Conservation (phyloP, 768 basidiomycete genomes). For the Rhizopogon roseolus region DNA sequence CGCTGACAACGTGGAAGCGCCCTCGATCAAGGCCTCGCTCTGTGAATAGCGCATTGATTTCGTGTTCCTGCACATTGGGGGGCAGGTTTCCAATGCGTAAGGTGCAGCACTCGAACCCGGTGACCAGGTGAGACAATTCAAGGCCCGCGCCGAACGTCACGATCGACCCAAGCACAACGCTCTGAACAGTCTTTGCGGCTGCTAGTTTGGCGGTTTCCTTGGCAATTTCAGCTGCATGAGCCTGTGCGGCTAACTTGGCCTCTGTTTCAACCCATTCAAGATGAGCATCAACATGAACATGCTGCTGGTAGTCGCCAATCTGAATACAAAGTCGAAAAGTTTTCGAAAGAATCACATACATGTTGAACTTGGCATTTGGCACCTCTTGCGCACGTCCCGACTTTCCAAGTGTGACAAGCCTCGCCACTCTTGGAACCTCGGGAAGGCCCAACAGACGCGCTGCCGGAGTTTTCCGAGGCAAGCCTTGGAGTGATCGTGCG, state of each 20-base stretch:
- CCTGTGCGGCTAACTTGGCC: neutral
- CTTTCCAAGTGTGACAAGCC: conserved; percentile 29
- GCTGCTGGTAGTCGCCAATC: neutral
- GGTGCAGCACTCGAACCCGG: conserved; percentile 49
- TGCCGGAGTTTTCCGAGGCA: neutral
- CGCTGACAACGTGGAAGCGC: conserved; percentile 29
- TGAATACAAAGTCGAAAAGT: neutral
- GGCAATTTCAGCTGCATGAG: conserved; percentile 1
- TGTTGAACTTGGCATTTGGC: conserved; percentile 31
- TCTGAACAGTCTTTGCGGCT: conserved; percentile 36
- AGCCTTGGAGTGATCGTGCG: neutral
- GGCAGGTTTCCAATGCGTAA: conserved; percentile 45
- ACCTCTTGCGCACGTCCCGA: conserved; percentile 33
- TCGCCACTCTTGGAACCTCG: conserved; percentile 13
- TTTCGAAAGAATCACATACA: conserved; percentile 14
- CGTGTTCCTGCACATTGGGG: conserved; percentile 28
- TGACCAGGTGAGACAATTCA: conserved; percentile 36
- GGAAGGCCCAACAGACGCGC: conserved; percentile 8
- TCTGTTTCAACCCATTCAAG: neutral
- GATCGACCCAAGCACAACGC: conserved; percentile 41
- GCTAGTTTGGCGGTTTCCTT: conserved; percentile 23
- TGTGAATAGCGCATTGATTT: conserved; percentile 39
- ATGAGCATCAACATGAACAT: neutral
- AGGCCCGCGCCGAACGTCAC: conserved; percentile 48
- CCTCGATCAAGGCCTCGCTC: conserved; percentile 36